phyloP scores from a whole-genome alignment of 1,139 yeast species.

The Wickerhamomyces sp. region DNA sequence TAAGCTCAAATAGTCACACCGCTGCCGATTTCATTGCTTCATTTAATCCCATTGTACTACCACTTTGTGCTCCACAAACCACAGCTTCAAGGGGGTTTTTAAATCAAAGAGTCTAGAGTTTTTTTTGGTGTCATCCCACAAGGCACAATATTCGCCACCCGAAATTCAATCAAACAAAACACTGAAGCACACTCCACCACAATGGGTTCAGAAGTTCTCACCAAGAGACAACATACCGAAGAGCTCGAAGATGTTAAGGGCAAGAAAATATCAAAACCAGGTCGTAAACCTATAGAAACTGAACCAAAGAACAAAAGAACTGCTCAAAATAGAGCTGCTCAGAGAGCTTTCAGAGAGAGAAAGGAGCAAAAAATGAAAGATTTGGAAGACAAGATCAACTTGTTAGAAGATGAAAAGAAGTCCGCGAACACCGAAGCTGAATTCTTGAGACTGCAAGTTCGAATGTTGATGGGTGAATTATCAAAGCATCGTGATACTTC shows the following conservation, averaged over 20 bases:
- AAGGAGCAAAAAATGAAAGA: slow-evolving; percentile 86
- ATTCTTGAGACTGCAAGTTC: slow-evolving; percentile 71
- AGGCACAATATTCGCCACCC: too few relatives aligned
- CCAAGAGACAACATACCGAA: slow-evolving; percentile 16
- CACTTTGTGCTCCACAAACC: too few relatives aligned
- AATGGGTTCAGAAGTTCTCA: slow-evolving; percentile 7
- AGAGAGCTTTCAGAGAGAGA: slow-evolving; percentile 91
- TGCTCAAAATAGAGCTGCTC: slow-evolving; percentile 97
- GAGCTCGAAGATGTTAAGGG: slow-evolving; percentile 7
- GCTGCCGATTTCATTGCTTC: too few relatives aligned
- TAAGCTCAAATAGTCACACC: too few relatives aligned
- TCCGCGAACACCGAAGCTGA: slow-evolving; percentile 65
- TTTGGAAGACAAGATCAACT: slow-evolving; percentile 69
- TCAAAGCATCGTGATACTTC: slow-evolving; percentile 50
- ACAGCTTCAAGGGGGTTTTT: too few relatives aligned
- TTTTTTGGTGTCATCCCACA: too few relatives aligned
- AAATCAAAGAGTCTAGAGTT: too few relatives aligned
- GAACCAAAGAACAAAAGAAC: slow-evolving; percentile 86
- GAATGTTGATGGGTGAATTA: slow-evolving; percentile 67
- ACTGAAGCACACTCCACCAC: too few relatives aligned
- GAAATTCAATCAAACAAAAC: too few relatives aligned
- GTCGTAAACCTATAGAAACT: slow-evolving; percentile 70
- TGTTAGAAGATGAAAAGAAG: slow-evolving; percentile 65
- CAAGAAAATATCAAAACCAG: slow-evolving; percentile 40
- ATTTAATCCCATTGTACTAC: too few relatives aligned